Conservation (phyloP, 1,284 basidiomycete species). For the Acaromyces ingoldii region DNA sequence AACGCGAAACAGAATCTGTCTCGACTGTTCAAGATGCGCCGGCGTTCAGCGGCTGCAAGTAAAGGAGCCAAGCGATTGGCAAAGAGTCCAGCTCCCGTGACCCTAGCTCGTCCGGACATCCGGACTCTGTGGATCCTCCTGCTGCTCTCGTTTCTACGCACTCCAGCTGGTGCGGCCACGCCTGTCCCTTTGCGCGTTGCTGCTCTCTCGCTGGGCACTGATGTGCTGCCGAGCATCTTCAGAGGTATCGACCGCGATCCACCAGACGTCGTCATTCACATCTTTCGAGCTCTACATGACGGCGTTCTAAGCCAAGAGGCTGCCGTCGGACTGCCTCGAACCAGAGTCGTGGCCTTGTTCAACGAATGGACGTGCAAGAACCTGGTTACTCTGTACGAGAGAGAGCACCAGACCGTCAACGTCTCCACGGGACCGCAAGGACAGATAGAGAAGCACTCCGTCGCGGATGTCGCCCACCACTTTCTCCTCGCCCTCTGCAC, state of each 20-base stretch:
- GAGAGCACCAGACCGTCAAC: slow-evolving; percentile 28
- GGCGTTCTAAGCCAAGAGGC: slow-evolving; percentile 34
- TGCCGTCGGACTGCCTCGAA: slow-evolving; percentile 20
- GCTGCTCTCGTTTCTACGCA: slow-evolving; percentile 32
- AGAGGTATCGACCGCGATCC: slow-evolving; percentile 34
- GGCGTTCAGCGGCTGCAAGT: slow-evolving; percentile 10
- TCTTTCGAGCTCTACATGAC: slow-evolving; percentile 26
- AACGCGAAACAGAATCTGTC: slow-evolving; percentile 8
- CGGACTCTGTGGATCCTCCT: slow-evolving; percentile 45
- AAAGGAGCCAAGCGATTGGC: background rate
- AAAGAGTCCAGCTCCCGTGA: slow-evolving; percentile 1
- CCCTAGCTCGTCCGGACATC: slow-evolving; percentile 34
- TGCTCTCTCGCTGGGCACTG: slow-evolving; percentile 28
- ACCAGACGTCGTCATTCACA: slow-evolving; percentile 11
- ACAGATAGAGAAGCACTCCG: slow-evolving; percentile 53
- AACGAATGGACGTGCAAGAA: slow-evolving; percentile 39
- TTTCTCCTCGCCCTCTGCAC: slow-evolving; percentile 83
- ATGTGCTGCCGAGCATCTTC: slow-evolving; percentile 27
- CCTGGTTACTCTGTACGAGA: slow-evolving; percentile 34
- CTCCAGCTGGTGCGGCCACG: slow-evolving; percentile 12
- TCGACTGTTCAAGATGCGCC: slow-evolving; percentile 33
- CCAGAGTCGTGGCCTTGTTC: slow-evolving; percentile 35
- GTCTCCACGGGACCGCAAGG: slow-evolving; percentile 28
- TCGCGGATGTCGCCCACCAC: slow-evolving; percentile 77
- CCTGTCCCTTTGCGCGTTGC: slow-evolving; percentile 12